Evolutionary conservation across 805 yeast genomes (phyloP).

Genomic region (Lipomyces mesembrius): DNA sequence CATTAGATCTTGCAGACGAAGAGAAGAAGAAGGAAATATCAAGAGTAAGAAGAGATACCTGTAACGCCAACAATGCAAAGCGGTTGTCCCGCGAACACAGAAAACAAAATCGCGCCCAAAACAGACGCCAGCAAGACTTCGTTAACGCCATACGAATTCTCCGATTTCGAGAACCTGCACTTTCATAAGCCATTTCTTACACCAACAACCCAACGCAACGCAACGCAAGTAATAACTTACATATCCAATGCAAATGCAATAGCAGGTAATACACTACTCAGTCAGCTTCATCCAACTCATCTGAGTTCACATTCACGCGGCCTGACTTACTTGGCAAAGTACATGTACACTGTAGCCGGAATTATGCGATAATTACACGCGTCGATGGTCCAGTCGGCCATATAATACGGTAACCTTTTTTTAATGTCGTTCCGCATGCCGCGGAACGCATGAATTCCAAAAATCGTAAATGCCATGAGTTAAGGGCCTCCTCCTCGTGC

Average conservation of each 20-base stretch:
- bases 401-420: constrained; percentile 66
- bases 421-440: constrained; percentile 62
- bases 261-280: constrained; percentile 18
- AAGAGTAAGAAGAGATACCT: neutral
- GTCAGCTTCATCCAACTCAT: neutral
- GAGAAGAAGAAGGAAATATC: neutral
- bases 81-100: constrained; percentile 86
- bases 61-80: constrained; percentile 95
- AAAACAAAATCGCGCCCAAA: constrained; percentile 86
- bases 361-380: constrained; percentile 84
- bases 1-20: neutral
- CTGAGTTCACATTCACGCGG: neutral
- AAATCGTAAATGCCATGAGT: no score
- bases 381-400: constrained; percentile 74
- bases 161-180: constrained; percentile 80
- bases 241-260: constrained; percentile 29
- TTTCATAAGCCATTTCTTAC: constrained; percentile 40
- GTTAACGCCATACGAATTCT: constrained; percentile 86
- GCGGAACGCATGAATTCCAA: constrained; percentile 31
- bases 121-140: constrained; percentile 86
- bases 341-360: constrained; percentile 81
- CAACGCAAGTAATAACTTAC: constrained; percentile 8
- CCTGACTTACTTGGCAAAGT: constrained; percentile 69
- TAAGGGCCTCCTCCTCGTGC: no score
- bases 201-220: neutral